Evolutionary conservation across 148 eudicot genomes (phyloP).

Genomic region (Camellia sinensis): DNA sequence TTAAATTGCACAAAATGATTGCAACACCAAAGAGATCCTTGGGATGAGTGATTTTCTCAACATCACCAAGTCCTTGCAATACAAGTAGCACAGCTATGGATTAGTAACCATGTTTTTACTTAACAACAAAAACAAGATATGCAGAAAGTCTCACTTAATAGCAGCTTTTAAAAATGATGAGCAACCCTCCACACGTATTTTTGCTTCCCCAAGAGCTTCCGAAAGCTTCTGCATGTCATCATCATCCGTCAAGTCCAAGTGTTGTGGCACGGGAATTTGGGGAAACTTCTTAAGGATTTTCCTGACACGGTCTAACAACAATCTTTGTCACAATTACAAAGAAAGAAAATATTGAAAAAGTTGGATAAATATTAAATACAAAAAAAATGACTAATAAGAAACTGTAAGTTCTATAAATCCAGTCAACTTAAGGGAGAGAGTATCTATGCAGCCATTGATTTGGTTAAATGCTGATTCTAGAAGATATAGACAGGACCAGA

Average conservation of each 20-base stretch:
- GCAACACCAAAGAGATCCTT: background rate
- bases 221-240: constrained; percentile 83
- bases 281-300: constrained; percentile 83
- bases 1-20: background rate
- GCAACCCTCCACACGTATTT: constrained; percentile 83
- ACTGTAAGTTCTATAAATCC: background rate
- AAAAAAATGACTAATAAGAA: background rate
- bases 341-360: background rate
- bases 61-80: background rate
- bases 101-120: background rate
- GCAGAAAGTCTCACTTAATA: constrained; percentile 50
- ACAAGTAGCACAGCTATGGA: background rate
- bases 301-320: constrained; percentile 66
- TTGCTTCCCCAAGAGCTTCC: constrained; percentile 87
- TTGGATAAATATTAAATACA: background rate
- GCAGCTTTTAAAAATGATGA: constrained; percentile 86
- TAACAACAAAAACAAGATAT: background rate
- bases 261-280: constrained; percentile 63
- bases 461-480: background rate
- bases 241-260: constrained; percentile 64
- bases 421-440: background rate
- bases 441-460: background rate
- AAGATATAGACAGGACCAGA: background rate
- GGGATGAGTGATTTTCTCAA: background rate
- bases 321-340: constrained; percentile 23